Evolutionary conservation across 192 early-diverging fungal species (phyloP), one percentile per base, ranked within the genome.

Genomic region (Coemansia sp.): DNA sequence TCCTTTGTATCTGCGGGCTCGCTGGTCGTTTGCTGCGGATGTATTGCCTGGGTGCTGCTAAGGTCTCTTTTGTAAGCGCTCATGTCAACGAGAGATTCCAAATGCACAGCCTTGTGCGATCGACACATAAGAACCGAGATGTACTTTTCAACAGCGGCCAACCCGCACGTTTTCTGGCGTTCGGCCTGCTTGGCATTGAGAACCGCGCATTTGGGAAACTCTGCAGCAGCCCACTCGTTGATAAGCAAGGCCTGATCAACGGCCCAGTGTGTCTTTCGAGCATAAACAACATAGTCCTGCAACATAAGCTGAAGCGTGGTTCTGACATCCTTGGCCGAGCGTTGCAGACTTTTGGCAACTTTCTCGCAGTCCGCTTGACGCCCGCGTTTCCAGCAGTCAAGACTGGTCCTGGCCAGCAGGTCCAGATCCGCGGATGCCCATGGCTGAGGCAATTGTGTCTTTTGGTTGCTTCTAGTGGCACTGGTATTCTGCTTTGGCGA

Each of bases 271-370:
- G 38, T 32, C 58, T 64, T 68, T 30, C 68, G 66, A 28, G 61
- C 77, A 18, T 57, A 57, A 40, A 73, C 64, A 38, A 48, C 52
- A 38, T 71, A 60, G 38, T 79, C 77, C 22, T 73, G 65, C 11
- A 79, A 71, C 77, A 79, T 73, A 10, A 70, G 64, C 60, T 66
- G 71, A 20, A 78, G 67, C 71, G 70, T 74, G 10, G 57, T 49
- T 29, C 51, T 42, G 25, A 71, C 58, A 25, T 79, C 77, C 33
- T 60, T 61, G 0, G 25, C 51, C 12, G 65, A 40, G 18, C 77
- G 64, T 17, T 42, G 38, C 56, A 79, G 51, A 6, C 54, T 42
- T 10, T 40, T 25, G 1, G 71, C 66, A 14, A 71, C 56, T 40
- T 32, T 29, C 7, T 38, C 48, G 28, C 57, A 64, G 64, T 73